Conservation (phyloP, 495 filamentous ascomycete species). For the Neurospora sp. region DNA sequence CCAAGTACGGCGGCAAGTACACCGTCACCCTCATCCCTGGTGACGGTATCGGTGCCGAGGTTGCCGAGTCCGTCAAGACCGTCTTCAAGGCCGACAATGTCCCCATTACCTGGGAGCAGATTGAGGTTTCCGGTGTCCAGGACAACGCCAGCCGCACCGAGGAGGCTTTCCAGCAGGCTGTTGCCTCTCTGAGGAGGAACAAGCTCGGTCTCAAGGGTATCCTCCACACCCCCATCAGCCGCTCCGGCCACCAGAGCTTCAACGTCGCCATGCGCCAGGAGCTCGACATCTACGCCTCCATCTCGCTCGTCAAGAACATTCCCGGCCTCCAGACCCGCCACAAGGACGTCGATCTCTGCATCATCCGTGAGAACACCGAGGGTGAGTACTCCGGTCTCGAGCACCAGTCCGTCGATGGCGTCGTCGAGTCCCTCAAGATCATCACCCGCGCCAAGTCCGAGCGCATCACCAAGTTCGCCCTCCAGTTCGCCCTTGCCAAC, state of each 20-base stretch:
- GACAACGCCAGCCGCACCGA: constrained; percentile 77
- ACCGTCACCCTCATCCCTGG: constrained; percentile 96
- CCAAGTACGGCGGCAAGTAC: constrained; percentile 99
- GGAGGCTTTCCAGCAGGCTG: constrained; percentile 87
- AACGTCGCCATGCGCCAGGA: constrained; percentile 98
- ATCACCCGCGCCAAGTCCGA: constrained; percentile 98
- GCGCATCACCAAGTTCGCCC: constrained; percentile 97
- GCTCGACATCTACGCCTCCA: constrained; percentile 98
- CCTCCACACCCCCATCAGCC: constrained; percentile 90
- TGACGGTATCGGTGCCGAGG: constrained; percentile 96
- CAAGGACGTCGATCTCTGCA: constrained; percentile 92
- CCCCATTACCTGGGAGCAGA: constrained; percentile 96
- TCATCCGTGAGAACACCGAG: constrained; percentile 99
- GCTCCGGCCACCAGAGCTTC: constrained; percentile 97
- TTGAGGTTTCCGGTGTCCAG: constrained; percentile 82
- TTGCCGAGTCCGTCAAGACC: constrained; percentile 94
- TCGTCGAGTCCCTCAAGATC: constrained; percentile 99
- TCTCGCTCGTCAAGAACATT: constrained; percentile 98
- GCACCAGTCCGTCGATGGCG: constrained; percentile 93
- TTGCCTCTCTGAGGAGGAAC: constrained; percentile 91
- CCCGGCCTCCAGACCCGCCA: constrained; percentile 96
- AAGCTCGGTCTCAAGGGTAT: constrained; percentile 98
- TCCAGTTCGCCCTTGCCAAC: constrained; percentile 94
- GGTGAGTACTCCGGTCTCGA: constrained; percentile 98
- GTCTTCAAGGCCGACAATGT: constrained; percentile 99